Evolutionary conservation across 768 basidiomycete genomes (phyloP), one percentile per base, ranked within the genome.

Genomic region (Mrakia gelida): DNA sequence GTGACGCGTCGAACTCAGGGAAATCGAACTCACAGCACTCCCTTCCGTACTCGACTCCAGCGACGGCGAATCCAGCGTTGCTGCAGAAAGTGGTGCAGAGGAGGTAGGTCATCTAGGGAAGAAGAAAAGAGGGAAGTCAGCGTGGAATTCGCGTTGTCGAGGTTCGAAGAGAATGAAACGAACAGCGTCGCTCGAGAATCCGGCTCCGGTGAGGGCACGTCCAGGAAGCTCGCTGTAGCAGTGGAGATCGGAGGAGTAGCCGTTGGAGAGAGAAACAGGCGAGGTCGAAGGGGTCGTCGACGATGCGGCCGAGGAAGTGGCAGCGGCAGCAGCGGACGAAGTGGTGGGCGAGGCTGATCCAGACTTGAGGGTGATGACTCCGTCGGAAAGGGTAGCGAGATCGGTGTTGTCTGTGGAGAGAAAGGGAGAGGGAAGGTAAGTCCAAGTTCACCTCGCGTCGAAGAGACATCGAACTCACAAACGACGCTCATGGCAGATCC

Each of bases 261-360:
- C 59, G 59, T 26, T 28, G 59, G 26, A 11, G 10, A 59, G 59
- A 8, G 28, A 9, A n/a, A 28, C 59, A 26, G 28, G 4, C 11
- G 45, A 45, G 30, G 41, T 56, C 30, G 72, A 75, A 32, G 79
- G 52, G n/a, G 83, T 83, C 59, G 76, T 80, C 21, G 80, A 80
- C 13, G 81, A 45, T 80, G 3, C n/a, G 59, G 59, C 61, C 0
- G 73, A 73, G 16, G 72, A 32, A 18, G 70, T 56, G 18, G 70
- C n/a, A 32, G 68, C 38, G 67, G 28, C 15, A 45, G 45, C 45
- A n/a, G 65, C 41, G 23, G 75, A 56, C 52, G 71, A 70, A 3
- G 75, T 0, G 26, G 75, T 43, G 21, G 38, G 49, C 13, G n/a
- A 16, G 18, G 54, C 54, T 16, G 54, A 21, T 11, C 13, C 4